Evolutionary conservation across 2,329 filamentous ascomycete genomes (phyloP).

Genomic region (Dryadomyces sulphureus): DNA sequence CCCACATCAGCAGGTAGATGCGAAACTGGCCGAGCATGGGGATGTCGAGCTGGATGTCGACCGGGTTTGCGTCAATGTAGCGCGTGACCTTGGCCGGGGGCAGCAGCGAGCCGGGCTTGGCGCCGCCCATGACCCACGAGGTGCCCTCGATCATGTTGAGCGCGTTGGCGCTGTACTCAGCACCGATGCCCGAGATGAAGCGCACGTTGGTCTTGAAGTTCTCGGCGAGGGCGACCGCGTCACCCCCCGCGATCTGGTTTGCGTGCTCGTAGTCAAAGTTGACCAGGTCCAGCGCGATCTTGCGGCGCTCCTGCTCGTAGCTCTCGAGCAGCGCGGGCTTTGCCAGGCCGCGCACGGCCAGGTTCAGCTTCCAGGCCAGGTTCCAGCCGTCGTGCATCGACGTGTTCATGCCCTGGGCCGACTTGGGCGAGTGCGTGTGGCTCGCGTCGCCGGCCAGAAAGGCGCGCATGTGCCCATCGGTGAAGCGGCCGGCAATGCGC

Average conservation of each 20-base stretch:
- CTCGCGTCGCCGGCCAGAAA: slow-evolving; percentile 51
- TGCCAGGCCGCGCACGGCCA: slow-evolving; percentile 39
- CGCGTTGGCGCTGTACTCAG: slow-evolving; percentile 37
- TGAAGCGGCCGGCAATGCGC: slow-evolving; percentile 55
- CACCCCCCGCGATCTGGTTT: slow-evolving; percentile 36
- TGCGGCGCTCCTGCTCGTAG: slow-evolving; percentile 48
- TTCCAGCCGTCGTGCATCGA: slow-evolving; percentile 49
- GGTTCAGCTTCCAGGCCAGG: slow-evolving; percentile 44
- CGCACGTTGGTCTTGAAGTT: slow-evolving; percentile 53
- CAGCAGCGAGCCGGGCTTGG: slow-evolving; percentile 39
- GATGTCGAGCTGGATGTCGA: slow-evolving; percentile 65
- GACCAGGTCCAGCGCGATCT: slow-evolving; percentile 43
- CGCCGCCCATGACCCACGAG: slow-evolving; percentile 22
- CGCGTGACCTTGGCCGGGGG: slow-evolving; percentile 57
- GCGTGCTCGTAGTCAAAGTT: slow-evolving; percentile 36
- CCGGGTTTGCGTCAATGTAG: slow-evolving; percentile 64
- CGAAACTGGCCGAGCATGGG: slow-evolving; percentile 66
- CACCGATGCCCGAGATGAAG: slow-evolving; percentile 54
- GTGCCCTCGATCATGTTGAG: slow-evolving; percentile 27
- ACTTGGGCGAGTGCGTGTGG: slow-evolving; percentile 53
- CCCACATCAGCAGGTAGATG: slow-evolving; percentile 54
- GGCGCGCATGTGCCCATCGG: slow-evolving; percentile 41
- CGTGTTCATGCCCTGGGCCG: slow-evolving; percentile 49
- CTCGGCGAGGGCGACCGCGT: slow-evolving; percentile 40
- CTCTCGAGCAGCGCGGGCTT: slow-evolving; percentile 40